phyloP scores from a whole-genome alignment of 2,329 filamentous ascomycete species.

The Cordyceps militaris region DNA sequence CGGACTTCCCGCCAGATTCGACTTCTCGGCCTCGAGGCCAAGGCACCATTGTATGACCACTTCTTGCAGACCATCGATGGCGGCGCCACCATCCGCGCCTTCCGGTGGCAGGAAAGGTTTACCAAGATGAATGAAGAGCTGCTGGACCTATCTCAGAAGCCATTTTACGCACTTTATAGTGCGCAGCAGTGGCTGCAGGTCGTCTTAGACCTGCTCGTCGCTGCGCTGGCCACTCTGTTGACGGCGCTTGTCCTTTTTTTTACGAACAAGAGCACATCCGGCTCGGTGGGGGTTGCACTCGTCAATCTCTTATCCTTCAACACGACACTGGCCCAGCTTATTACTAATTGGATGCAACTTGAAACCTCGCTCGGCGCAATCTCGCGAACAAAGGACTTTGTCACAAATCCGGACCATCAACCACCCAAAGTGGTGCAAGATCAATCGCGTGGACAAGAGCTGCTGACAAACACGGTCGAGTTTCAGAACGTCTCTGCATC shows the following conservation, averaged over 20 bases:
- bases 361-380: constrained; percentile 24
- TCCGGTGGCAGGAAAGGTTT: constrained; percentile 31
- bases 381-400: constrained; percentile 19
- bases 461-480: neutral
- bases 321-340: constrained; percentile 18
- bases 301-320: constrained; percentile 12
- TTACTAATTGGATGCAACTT: constrained; percentile 22
- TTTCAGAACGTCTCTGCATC: neutral
- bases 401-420: neutral
- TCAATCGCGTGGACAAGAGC: neutral
- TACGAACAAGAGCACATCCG: constrained; percentile 15
- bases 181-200: constrained; percentile 40
- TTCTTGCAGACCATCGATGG: constrained; percentile 39
- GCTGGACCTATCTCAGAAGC: constrained; percentile 35
- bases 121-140: constrained; percentile 20
- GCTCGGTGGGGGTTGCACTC: constrained; percentile 18
- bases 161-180: constrained; percentile 38
- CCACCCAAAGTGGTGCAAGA: neutral
- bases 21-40: constrained; percentile 40
- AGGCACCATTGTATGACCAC: constrained; percentile 39
- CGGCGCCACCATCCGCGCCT: constrained; percentile 39
- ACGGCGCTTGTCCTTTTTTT: constrained; percentile 30
- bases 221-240: constrained; percentile 31
- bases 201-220: constrained; percentile 39
- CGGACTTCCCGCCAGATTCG: constrained; percentile 42